Evolutionary conservation across 768 basidiomycete genomes (phyloP), one percentile per base, ranked within the genome.

Genomic region (Leucosporidium scottii): DNA sequence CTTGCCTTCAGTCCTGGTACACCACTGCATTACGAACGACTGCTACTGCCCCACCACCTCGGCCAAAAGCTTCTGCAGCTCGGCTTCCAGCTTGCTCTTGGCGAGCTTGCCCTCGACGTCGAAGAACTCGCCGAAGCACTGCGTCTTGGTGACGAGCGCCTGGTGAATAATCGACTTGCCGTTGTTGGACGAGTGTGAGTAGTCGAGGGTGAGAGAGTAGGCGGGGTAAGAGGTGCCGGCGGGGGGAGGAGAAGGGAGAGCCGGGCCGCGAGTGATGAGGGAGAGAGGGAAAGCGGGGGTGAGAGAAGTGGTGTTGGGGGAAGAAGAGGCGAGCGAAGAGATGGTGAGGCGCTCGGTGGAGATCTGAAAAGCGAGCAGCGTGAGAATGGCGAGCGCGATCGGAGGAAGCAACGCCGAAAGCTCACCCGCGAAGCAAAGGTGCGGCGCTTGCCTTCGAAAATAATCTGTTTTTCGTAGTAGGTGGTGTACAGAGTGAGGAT

Each of bases 361-460:
- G 61, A 66, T 70, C 65, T 66, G 67, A 34, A 31, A 31, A 36
- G 23, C 18, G 17, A n/a, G 21, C 13, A 44, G 28, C 5, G 4
- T 18, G 21, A 30, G n/a, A 3, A 31, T 13, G 31, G 17, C 2
- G 30, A 21, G 28, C 54, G 8, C 23, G 12, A 34, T 4, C 5
- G 27, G 34, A 21, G 48, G 5, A 31, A 60, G 31, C 59, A 30
- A 66, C 21, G 53, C 50, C 23, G 23, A 51, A 7, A 27, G 81
- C 86, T 67, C 72, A 91, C 90, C 66, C 90, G 83, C 78, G 90
- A 91, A 21, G 89, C 89, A 70, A 94, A 85, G 21, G 89, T 88
- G 79, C 93, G 92, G 70, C 93, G 85, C 76, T 88, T 90, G 47
- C 93, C 93, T 30, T 89, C 85, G 76, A 91, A 97, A 67, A 94